Evolutionary conservation across 176 grass and related monocot species (phyloP).

Genomic region (Areca catechu): DNA sequence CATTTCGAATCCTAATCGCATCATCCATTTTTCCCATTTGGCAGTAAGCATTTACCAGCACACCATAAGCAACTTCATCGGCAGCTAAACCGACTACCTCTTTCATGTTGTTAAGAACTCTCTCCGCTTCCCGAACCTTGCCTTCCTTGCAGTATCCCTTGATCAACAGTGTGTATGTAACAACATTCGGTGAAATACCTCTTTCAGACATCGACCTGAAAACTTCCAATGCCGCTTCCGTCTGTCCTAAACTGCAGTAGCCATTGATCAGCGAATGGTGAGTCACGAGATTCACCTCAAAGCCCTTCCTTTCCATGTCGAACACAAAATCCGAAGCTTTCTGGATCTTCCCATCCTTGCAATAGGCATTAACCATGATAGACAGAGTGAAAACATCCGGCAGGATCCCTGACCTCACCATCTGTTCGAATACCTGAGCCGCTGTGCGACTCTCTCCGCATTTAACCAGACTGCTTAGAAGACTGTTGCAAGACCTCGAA

Average conservation of each 20-base stretch:
- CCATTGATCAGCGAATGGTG: slow-evolving; percentile 67
- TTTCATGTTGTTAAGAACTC: slow-evolving; percentile 39
- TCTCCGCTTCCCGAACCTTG: slow-evolving; percentile 51
- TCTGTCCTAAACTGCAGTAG: slow-evolving; percentile 42
- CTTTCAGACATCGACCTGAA: slow-evolving; percentile 29
- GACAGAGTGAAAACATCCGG: slow-evolving; percentile 64
- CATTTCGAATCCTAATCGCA: slow-evolving; percentile 38
- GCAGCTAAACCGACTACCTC: slow-evolving; percentile 21
- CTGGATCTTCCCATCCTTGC: slow-evolving; percentile 30
- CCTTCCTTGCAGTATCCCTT: slow-evolving; percentile 78
- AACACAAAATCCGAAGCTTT: slow-evolving; percentile 33
- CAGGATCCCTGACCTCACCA: slow-evolving; percentile 26
- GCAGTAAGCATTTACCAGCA: slow-evolving; percentile 67
- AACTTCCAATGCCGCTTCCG: slow-evolving; percentile 36
- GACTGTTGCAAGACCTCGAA: slow-evolving; percentile 64
- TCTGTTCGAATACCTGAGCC: slow-evolving; percentile 54
- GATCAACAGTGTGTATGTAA: slow-evolving; percentile 71
- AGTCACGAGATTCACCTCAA: slow-evolving; percentile 69
- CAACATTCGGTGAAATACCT: slow-evolving; percentile 53
- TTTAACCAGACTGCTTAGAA: slow-evolving; percentile 61
- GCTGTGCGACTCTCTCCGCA: slow-evolving; percentile 26
- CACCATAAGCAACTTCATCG: slow-evolving; percentile 64
- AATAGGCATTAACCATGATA: slow-evolving; percentile 71
- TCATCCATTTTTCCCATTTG: slow-evolving; percentile 56
- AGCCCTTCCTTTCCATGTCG: slow-evolving; percentile 57